Conservation (phyloP, 2,329 filamentous ascomycete species). For the Calonectria naviculata region DNA sequence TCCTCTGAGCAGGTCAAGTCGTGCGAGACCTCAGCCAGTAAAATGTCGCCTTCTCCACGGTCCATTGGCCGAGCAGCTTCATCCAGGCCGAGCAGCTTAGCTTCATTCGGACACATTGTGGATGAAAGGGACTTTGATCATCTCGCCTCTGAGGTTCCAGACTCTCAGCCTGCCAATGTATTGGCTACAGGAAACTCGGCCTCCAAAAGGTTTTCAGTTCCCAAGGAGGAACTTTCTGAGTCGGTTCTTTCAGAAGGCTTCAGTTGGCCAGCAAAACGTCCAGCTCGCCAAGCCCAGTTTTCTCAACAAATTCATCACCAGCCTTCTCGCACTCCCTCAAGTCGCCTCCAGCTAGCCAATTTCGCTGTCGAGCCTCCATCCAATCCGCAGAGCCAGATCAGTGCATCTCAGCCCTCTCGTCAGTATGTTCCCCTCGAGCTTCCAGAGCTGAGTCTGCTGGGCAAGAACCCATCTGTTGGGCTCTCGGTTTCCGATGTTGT, state of each 20-base stretch:
- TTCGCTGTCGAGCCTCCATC: not conserved
- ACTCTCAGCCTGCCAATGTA: slow-evolving; percentile 18
- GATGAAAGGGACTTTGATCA: slow-evolving; percentile 25
- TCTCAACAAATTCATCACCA: slow-evolving; percentile 28
- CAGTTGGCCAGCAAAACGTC: slow-evolving; percentile 30
- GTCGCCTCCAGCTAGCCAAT: not conserved
- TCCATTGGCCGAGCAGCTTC: not conserved
- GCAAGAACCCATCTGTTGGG: not conserved
- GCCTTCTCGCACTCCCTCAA: not conserved
- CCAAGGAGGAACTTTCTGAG: slow-evolving; percentile 34
- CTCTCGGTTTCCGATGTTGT: not conserved
- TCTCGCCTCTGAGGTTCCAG: slow-evolving; percentile 17
- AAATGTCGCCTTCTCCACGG: slow-evolving; percentile 20
- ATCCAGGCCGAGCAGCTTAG: slow-evolving; percentile 12
- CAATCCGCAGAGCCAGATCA: not conserved
- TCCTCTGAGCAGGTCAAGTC: not conserved
- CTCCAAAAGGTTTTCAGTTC: slow-evolving; percentile 24
- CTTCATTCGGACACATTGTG: slow-evolving; percentile 9
- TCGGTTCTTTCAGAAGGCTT: slow-evolving; percentile 36
- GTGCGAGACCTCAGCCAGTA: not conserved
- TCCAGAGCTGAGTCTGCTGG: slow-evolving; percentile 27
- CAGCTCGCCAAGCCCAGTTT: slow-evolving; percentile 36
- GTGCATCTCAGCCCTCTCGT: not conserved
- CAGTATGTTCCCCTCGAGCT: slow-evolving; percentile 25
- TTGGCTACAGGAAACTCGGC: not conserved